phyloP scores from a whole-genome alignment of 768 basidiomycete species.

The Psilocybe subaeruginosa region DNA sequence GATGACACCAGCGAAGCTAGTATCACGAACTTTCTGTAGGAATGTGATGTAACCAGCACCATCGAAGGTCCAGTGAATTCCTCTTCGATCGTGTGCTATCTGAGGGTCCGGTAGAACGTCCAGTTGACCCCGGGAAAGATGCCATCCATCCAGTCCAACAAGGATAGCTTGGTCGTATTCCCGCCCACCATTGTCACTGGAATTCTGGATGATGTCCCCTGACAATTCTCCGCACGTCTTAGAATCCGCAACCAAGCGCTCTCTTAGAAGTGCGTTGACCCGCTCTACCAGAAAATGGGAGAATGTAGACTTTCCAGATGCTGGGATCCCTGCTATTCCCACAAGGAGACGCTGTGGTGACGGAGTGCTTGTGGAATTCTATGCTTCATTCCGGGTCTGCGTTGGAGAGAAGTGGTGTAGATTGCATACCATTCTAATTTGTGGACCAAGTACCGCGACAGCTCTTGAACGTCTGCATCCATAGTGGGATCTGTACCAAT shows the following conservation, averaged over 20 bases:
- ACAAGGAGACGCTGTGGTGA: constrained; percentile 58
- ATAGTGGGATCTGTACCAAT: constrained; percentile 14
- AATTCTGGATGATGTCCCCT: not conserved
- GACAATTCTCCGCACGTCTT: not conserved
- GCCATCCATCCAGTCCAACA: constrained; percentile 92
- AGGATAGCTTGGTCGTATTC: constrained; percentile 50
- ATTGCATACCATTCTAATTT: constrained; percentile 39
- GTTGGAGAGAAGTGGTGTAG: not conserved
- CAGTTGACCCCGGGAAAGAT: constrained; percentile 78
- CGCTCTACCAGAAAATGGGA: constrained; percentile 58
- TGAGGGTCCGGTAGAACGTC: constrained; percentile 76
- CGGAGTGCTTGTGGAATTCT: constrained; percentile 32
- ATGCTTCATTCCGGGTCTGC: not conserved
- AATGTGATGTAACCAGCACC: constrained; percentile 71
- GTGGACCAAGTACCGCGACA: constrained; percentile 25
- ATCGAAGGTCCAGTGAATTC: constrained; percentile 93
- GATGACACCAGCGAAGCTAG: constrained; percentile 28
- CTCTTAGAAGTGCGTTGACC: constrained; percentile 47
- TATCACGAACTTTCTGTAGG: constrained; percentile 52
- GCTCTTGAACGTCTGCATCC: constrained; percentile 25
- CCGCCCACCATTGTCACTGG: not conserved
- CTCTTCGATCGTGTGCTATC: constrained; percentile 79
- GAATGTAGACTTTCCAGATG: constrained; percentile 85
- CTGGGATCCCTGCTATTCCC: constrained; percentile 80
- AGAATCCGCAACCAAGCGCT: not conserved